These are phyloP conservation scores for Tribonema minus DNA, from an alignment of 108 stramenopile species.

Conservation along the genomic window DNA sequence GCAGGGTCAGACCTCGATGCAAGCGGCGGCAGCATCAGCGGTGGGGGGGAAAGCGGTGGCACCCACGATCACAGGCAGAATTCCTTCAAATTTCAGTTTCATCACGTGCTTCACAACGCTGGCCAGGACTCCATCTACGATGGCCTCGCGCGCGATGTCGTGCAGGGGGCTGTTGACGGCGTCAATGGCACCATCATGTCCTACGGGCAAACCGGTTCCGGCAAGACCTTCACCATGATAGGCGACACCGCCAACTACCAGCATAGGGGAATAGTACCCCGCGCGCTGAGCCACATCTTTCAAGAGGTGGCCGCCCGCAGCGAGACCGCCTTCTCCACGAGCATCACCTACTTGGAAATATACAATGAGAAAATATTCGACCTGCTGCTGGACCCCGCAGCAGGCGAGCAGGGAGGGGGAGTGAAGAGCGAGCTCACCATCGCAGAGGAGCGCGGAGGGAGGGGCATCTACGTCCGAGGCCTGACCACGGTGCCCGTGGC, in stretches of 20 bases:
- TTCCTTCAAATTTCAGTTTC: conserved; percentile 56
- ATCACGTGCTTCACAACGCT: conserved; percentile 66
- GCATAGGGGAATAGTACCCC: conserved; percentile 59
- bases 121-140: conserved; percentile 56
- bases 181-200: conserved; percentile 81
- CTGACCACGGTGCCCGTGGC: conserved; percentile 51
- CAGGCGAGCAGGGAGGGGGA: background rate
- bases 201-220: conserved; percentile 64
- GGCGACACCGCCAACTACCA: conserved; percentile 54
- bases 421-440: conserved; percentile 20
- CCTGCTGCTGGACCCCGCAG: conserved; percentile 45
- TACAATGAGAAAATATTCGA: conserved; percentile 64
- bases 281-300: conserved; percentile 52
- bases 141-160: conserved; percentile 51
- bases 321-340: conserved; percentile 46
- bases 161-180: conserved; percentile 64
- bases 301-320: conserved; percentile 36
- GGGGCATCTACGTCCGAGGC: conserved; percentile 54
- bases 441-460: conserved; percentile 36
- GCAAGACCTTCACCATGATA: conserved; percentile 63
- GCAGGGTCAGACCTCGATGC: too few relatives aligned
- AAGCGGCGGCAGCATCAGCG: background rate
- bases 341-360: conserved; percentile 60
- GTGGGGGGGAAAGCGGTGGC: background rate
- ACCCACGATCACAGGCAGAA: conserved; percentile 6